These are phyloP conservation scores for Ophiostoma sp. DNA, from an alignment of 2,329 filamentous ascomycete species.

Conservation along the genomic window DNA sequence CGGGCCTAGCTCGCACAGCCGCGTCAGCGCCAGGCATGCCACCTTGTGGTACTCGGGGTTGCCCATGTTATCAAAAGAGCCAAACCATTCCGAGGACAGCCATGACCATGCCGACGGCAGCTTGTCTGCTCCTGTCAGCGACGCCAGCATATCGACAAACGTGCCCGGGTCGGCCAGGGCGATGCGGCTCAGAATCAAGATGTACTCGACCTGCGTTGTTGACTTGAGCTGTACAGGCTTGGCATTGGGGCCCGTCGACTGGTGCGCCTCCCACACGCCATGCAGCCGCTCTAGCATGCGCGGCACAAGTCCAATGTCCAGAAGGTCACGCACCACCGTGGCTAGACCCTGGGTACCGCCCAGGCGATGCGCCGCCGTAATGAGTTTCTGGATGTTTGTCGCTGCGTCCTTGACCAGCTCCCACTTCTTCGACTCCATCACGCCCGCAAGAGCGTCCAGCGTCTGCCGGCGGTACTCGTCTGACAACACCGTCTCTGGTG, in stretches of 20 bases:
- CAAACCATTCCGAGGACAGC: constrained; percentile 62
- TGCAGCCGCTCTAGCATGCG: constrained; percentile 62
- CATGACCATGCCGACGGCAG: constrained; percentile 50
- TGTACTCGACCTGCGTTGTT: constrained; percentile 77
- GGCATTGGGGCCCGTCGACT: constrained; percentile 75
- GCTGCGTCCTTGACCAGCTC: constrained; percentile 55
- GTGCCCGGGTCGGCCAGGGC: constrained; percentile 65
- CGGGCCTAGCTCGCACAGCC: constrained; percentile 55
- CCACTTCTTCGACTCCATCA: constrained; percentile 49
- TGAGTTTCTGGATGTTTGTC: constrained; percentile 58
- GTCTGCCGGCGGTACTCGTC: constrained; percentile 44
- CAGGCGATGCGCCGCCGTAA: constrained; percentile 57
- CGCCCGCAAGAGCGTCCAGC: constrained; percentile 46
- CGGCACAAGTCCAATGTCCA: constrained; percentile 57
- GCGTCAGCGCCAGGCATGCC: constrained; percentile 65
- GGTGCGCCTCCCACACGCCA: constrained; percentile 65
- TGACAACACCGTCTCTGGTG: constrained; percentile 60
- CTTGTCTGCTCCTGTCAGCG: constrained; percentile 29
- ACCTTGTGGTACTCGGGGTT: constrained; percentile 64
- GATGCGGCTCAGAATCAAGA: constrained; percentile 74
- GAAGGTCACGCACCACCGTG: constrained; percentile 60
- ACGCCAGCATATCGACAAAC: constrained; percentile 56
- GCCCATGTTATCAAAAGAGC: constrained; percentile 62
- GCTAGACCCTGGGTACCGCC: constrained; percentile 57
- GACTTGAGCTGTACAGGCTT: constrained; percentile 59